A percentile compares a stretch with the other conserved stretches of the same genome.
Conservation (phyloP, 192 early-diverging fungal genomes). For the Linnemannia elongata region DNA sequence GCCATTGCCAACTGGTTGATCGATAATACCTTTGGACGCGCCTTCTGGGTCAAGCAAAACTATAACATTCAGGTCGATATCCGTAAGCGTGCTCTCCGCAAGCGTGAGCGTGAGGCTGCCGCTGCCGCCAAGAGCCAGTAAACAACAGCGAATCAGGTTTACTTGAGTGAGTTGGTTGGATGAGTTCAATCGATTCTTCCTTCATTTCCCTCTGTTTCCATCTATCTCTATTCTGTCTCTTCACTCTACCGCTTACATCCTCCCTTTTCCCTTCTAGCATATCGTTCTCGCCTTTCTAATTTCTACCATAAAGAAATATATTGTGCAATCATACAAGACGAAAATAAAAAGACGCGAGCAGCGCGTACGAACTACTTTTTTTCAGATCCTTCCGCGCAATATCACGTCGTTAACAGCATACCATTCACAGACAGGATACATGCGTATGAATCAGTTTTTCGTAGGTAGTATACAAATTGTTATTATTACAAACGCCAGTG, state of each 20-base stretch:
- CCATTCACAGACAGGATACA: too few relatives aligned
- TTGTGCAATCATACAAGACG: too few relatives aligned
- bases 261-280: not conserved
- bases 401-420: too few relatives aligned
- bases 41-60: constrained; percentile 71
- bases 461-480: too few relatives aligned
- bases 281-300: too few relatives aligned
- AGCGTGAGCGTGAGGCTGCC: constrained; percentile 74
- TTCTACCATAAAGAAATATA: too few relatives aligned
- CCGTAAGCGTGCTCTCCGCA: constrained; percentile 79
- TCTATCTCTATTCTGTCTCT: not conserved
- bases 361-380: too few relatives aligned
- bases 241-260: too few relatives aligned
- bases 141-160: not conserved
- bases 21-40: constrained; percentile 69
- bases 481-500: not conserved
- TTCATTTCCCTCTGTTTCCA: not conserved
- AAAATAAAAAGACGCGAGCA: too few relatives aligned
- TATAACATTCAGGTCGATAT: constrained; percentile 75
- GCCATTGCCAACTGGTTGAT: constrained; percentile 79
- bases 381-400: too few relatives aligned
- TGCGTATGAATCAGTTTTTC: too few relatives aligned
- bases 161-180: not conserved
- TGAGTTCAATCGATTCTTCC: not conserved
- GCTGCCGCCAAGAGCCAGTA: constrained; percentile 59